Evolutionary conservation across 768 basidiomycete genomes (phyloP), one percentile per base, ranked within the genome.

Genomic region (Fibroporia radiculosa): DNA sequence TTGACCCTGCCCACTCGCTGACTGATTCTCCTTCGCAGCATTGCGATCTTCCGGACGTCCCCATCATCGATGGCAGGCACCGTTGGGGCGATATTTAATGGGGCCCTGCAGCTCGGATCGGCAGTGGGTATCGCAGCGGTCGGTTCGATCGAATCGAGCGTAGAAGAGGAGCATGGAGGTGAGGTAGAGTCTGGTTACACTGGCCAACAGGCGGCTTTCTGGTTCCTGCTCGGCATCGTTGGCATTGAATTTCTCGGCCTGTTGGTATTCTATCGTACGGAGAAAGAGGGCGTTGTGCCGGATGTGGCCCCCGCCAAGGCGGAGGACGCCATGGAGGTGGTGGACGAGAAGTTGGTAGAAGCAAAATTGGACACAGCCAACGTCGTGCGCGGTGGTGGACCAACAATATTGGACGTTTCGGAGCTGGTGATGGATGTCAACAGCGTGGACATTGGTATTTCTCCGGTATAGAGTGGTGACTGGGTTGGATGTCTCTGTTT

Each of bases 51-150:
- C 58, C 67, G 64, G 47, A 66, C 66, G 28, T 68, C 67, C 4
- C 75, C 75, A 4, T 47, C 70, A 6, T 62, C 64, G n/a, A 69
- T 73, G 54, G 66, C 74, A 3, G 77, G 78, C 31, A 73, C 70
- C 4, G 67, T 77, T 13, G 74, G 74, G 16, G 78, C 77, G 13
- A 70, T 80, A 31, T 75, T 76, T 63, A 75, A 74, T 45, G 66
- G 69, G 19, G 71, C 73, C 10, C 66, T 77, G 1, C 74, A 80
- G 55, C 61, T 75, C 46, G 75, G 75, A 26, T 67, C 67, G 8
- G 77, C 78, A 5, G 61, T 74, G 18, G 75, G 73, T 16, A 59
- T 73, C 25, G 72, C 78, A 12, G 65, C 66, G 20, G 65, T 75
- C 20, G 68, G 58, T 25, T 70, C 73, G 14, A 76, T 78, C 50